Percentiles rank a stretch among this genome's conserved stretches.
Conservation (phyloP, 2,329 filamentous ascomycete species). For the Fusarium pseudoanthophilum region DNA sequence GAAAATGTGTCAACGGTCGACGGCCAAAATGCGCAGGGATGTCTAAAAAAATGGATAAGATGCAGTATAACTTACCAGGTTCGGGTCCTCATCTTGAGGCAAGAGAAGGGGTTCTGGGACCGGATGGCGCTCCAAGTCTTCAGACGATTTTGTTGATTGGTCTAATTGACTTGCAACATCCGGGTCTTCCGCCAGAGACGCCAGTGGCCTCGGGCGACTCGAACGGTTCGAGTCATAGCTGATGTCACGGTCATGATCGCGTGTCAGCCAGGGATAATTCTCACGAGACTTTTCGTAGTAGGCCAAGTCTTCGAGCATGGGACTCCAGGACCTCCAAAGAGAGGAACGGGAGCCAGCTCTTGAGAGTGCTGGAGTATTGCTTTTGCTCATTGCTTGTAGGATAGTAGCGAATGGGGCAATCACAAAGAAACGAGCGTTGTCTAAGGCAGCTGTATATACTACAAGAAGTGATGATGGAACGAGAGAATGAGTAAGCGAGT, state of each 20-base stretch:
- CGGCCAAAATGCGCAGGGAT: not conserved
- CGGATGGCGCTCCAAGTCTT: conserved; percentile 17
- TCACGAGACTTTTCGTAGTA: conserved; percentile 46
- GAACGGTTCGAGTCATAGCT: not conserved
- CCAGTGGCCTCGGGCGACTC: conserved; percentile 5
- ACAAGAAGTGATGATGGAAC: not conserved
- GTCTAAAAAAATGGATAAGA: too few relatives aligned
- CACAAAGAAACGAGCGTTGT: too few relatives aligned
- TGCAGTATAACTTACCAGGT: conserved; percentile 29
- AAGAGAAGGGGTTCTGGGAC: conserved; percentile 14
- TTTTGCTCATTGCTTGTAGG: not conserved
- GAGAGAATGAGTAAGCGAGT: conserved; percentile 15
- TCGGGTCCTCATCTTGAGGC: conserved; percentile 26
- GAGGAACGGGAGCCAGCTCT: conserved; percentile 41
- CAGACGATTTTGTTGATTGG: not conserved
- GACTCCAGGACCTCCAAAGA: conserved; percentile 46
- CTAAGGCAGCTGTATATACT: not conserved
- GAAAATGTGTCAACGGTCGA: not conserved
- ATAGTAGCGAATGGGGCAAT: not conserved
- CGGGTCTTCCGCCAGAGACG: conserved; percentile 18
- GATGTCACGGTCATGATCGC: not conserved
- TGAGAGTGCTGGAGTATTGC: conserved; percentile 28
- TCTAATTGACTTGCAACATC: not conserved
- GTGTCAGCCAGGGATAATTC: conserved; percentile 46
- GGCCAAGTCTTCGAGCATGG: conserved; percentile 30